A percentile compares a stretch with the other conserved stretches of the same genome.
These are phyloP conservation scores for Candida ovalis DNA, from an alignment of 805 yeast genomes.

Conservation along the genomic window DNA sequence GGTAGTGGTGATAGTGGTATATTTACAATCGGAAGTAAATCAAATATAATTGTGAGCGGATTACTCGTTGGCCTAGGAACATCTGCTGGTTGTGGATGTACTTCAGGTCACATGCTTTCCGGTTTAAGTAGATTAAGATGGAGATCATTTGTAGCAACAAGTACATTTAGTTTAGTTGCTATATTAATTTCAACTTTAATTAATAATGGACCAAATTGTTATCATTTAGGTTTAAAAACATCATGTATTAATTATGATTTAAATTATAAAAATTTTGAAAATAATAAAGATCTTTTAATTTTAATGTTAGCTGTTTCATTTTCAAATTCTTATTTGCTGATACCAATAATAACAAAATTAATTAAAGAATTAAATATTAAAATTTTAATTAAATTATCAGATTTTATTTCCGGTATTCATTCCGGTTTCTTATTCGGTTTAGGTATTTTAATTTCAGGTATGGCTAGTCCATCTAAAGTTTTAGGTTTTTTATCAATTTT, in stretches of 20 bases:
- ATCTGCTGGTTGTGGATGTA: conserved; percentile 46
- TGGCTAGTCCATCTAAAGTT: conserved; percentile 41
- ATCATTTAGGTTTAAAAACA: not conserved
- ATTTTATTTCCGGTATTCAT: conserved; percentile 18
- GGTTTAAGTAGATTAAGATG: conserved; percentile 45
- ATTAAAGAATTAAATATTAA: conserved; percentile 1
- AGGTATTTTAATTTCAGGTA: conserved; percentile 46
- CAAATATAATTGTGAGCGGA: conserved; percentile 31
- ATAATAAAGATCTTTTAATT: conserved; percentile 12
- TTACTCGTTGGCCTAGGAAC: conserved; percentile 46
- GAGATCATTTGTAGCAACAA: conserved; percentile 44
- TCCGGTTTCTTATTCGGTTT: conserved; percentile 38
- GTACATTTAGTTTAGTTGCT: conserved; percentile 34
- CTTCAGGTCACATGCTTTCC: conserved; percentile 52
- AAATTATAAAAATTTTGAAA: conserved; percentile 11
- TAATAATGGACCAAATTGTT: conserved; percentile 5
- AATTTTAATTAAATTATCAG: conserved; percentile 2
- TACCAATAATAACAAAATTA: conserved; percentile 24
- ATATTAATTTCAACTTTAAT: conserved; percentile 19
- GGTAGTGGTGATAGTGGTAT: not conserved
- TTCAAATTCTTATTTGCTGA: conserved; percentile 20
- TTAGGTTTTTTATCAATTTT: conserved; percentile 42
- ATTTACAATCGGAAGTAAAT: not conserved
- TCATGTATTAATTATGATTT: conserved; percentile 22
- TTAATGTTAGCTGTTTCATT: conserved; percentile 9